A percentile compares a stretch with the other conserved stretches of the same genome.
Evolutionary conservation across 2,329 filamentous ascomycete genomes (phyloP).

Genomic region (Eurotiales sp.): DNA sequence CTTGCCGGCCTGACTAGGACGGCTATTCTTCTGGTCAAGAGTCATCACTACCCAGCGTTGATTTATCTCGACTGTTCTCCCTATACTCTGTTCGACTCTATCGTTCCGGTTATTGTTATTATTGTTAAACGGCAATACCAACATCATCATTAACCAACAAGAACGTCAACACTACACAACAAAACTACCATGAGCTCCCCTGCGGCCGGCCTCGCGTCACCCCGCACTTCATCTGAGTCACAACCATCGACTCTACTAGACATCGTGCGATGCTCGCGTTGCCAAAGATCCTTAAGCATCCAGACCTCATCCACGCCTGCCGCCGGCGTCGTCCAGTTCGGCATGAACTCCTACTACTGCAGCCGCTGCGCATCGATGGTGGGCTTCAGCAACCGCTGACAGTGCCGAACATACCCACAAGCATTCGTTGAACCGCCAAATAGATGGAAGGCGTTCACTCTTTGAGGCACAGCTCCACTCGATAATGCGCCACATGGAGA

Average conservation of each 20-base stretch:
- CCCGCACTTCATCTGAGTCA: constrained; percentile 23
- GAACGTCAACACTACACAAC: constrained; percentile 6
- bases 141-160: background rate
- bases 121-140: background rate
- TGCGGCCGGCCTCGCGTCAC: constrained; percentile 21
- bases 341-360: constrained; percentile 50
- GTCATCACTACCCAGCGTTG: too few relatives aligned
- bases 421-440: background rate
- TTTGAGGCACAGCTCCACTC: too few relatives aligned
- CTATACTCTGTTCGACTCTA: too few relatives aligned
- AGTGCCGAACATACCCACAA: background rate
- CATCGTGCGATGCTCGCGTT: constrained; percentile 46
- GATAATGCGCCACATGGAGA: too few relatives aligned
- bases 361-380: constrained; percentile 43
- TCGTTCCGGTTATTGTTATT: background rate
- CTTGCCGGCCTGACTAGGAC: background rate
- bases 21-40: too few relatives aligned
- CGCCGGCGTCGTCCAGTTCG: constrained; percentile 41
- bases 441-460: background rate
- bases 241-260: constrained; percentile 25
- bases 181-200: constrained; percentile 36
- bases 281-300: constrained; percentile 45
- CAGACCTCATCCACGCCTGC: constrained; percentile 23
- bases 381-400: constrained; percentile 39
- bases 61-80: too few relatives aligned